Evolutionary conservation across 257 asterid species (phyloP).

Genomic region (Solanum lycopersicoides): DNA sequence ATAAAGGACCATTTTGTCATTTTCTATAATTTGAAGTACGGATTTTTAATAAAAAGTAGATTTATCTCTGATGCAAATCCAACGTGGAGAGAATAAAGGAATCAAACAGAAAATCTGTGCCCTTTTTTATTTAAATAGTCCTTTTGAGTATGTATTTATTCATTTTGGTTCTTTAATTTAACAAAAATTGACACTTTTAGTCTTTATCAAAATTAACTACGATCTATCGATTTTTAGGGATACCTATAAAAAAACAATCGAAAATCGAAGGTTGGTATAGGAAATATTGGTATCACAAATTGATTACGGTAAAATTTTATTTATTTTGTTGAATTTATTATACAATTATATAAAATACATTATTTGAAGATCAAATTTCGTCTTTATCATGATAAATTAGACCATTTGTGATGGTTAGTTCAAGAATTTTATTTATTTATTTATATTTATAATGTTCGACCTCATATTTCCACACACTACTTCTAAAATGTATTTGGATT

Average conservation of each 20-base stretch:
- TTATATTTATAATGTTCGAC: background rate
- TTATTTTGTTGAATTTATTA: too few relatives aligned
- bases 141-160: background rate
- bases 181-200: background rate
- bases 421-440: rapidly evolving
- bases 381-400: background rate
- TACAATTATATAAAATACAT: too few relatives aligned
- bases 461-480: background rate
- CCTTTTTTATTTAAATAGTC: background rate
- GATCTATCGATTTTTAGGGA: background rate
- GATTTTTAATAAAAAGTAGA: background rate
- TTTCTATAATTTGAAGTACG: background rate
- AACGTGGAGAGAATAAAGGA: background rate
- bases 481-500: background rate
- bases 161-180: background rate
- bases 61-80: background rate
- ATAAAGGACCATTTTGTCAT: background rate
- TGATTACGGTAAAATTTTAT: background rate
- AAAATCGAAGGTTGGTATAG: background rate
- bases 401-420: background rate
- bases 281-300: background rate
- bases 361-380: background rate
- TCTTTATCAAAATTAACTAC: background rate
- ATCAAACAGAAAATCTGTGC: background rate
- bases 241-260: background rate